phyloP scores from a whole-genome alignment of 371 early-diverging fungal genomes.

The Haplosporangium sp. region DNA sequence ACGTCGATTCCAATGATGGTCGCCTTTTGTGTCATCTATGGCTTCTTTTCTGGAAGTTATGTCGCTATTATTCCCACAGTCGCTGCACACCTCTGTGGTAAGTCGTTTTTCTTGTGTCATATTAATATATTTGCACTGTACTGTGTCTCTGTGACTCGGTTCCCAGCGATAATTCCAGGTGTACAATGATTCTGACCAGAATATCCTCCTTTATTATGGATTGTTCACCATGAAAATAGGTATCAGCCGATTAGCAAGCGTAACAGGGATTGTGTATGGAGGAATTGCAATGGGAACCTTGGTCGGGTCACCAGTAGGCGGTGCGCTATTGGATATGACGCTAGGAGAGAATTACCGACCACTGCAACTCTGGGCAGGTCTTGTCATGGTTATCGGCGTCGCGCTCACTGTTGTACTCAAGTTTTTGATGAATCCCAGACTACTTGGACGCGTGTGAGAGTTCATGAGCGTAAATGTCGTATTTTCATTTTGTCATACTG shows the following conservation, averaged over 20 bases:
- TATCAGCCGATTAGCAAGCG: constrained; percentile 57
- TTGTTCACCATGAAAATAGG: constrained; percentile 31
- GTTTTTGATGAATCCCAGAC: constrained; percentile 35
- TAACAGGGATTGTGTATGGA: constrained; percentile 57
- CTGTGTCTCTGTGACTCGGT: no score
- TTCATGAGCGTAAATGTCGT: no score
- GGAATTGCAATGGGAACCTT: constrained; percentile 59
- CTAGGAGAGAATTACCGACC: constrained; percentile 30
- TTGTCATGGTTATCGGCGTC: constrained; percentile 32
- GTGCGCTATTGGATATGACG: constrained; percentile 58
- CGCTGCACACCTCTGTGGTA: constrained; percentile 60
- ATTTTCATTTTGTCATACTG: no score
- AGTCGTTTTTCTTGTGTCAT: constrained; percentile 21
- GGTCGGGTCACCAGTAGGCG: constrained; percentile 66
- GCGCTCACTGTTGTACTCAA: constrained; percentile 26
- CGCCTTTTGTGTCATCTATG: constrained; percentile 63
- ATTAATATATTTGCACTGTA: constrained; percentile 17
- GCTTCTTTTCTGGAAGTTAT: constrained; percentile 60
- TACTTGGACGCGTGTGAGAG: constrained; percentile 28
- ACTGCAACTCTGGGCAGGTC: constrained; percentile 33
- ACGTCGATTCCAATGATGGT: constrained; percentile 57
- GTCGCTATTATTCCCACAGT: constrained; percentile 65
- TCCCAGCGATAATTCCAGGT: no score
- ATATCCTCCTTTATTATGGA: neutral
- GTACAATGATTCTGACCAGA: no score